Conservation (phyloP, 495 filamentous ascomycete genomes). For the Oidiodendron maius region DNA sequence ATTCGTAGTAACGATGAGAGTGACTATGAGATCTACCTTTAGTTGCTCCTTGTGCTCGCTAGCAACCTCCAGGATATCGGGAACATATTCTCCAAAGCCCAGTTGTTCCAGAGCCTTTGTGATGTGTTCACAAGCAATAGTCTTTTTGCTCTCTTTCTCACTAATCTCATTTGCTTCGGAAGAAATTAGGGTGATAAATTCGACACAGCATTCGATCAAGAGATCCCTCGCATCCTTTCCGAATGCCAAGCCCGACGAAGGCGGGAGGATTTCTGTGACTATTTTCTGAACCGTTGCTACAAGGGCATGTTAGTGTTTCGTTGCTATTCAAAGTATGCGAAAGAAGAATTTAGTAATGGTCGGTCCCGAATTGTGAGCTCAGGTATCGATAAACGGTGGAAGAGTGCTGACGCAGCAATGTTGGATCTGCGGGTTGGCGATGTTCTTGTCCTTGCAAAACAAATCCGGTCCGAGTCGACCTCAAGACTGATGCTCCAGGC, state of each 20-base stretch:
- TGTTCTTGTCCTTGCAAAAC: no score
- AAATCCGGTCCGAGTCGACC: no score
- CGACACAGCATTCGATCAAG: conserved; percentile 97
- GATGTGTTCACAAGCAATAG: conserved; percentile 94
- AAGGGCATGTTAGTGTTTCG: conserved; percentile 8
- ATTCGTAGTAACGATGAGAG: neutral
- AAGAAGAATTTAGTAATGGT: no score
- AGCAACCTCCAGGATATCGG: conserved; percentile 78
- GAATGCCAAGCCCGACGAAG: conserved; percentile 65
- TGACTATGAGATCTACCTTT: conserved; percentile 56
- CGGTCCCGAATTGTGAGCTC: no score
- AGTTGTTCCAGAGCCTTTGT: conserved; percentile 85
- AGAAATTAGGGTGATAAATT: conserved; percentile 96
- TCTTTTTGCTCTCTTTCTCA: conserved; percentile 97
- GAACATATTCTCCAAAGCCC: conserved; percentile 86
- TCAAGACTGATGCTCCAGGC: no score
- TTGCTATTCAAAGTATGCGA: no score
- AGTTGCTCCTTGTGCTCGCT: conserved; percentile 87
- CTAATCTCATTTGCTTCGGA: conserved; percentile 98
- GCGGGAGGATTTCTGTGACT: conserved; percentile 83
- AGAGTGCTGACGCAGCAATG: no score
- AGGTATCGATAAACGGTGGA: no score
- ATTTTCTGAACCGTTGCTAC: conserved; percentile 97
- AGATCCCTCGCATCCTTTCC: conserved; percentile 91
- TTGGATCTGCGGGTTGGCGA: no score